phyloP scores from a whole-genome alignment of 169 alveolate genomes.

The Plasmodium sp. region DNA sequence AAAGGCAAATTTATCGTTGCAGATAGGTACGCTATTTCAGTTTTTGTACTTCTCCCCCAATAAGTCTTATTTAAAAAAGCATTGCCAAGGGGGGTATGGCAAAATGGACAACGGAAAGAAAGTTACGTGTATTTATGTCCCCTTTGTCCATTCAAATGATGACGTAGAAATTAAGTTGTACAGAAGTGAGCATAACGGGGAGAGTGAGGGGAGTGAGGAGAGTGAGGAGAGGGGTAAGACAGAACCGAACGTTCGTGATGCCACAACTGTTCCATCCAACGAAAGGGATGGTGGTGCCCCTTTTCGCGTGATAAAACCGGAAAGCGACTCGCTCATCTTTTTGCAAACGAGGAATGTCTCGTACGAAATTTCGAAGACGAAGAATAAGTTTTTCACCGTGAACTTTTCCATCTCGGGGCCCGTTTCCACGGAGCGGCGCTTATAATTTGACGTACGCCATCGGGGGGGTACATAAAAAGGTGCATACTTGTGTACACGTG shows the following conservation, averaged over 20 bases:
- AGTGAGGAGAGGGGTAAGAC: neutral
- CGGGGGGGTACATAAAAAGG: neutral
- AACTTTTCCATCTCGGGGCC: slow-evolving; percentile 61
- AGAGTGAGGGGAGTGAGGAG: neutral
- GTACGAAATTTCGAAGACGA: slow-evolving; percentile 51
- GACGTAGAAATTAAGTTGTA: slow-evolving; percentile 46
- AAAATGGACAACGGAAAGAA: slow-evolving; percentile 55
- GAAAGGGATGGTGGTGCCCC: neutral
- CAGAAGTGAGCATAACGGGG: slow-evolving; percentile 1
- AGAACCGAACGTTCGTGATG: neutral
- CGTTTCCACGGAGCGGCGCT: slow-evolving; percentile 29
- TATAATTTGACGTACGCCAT: slow-evolving; percentile 12
- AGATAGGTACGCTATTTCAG: slow-evolving; percentile 68
- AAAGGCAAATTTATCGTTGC: slow-evolving; percentile 74
- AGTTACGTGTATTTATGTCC: slow-evolving; percentile 57
- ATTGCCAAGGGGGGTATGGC: slow-evolving; percentile 71
- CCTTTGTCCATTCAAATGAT: slow-evolving; percentile 23
- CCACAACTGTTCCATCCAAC: neutral
- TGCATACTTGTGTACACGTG: neutral
- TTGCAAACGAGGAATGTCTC: slow-evolving; percentile 74
- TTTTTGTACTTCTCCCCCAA: slow-evolving; percentile 66
- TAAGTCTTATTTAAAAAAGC: slow-evolving; percentile 72
- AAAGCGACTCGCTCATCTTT: slow-evolving; percentile 70
- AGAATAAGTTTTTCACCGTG: slow-evolving; percentile 50
- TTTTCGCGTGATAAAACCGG: slow-evolving; percentile 43